Evolutionary conservation across 2,329 filamentous ascomycete species (phyloP), one percentile per base, ranked within the genome.

Genomic region (Claviceps spartinae): DNA sequence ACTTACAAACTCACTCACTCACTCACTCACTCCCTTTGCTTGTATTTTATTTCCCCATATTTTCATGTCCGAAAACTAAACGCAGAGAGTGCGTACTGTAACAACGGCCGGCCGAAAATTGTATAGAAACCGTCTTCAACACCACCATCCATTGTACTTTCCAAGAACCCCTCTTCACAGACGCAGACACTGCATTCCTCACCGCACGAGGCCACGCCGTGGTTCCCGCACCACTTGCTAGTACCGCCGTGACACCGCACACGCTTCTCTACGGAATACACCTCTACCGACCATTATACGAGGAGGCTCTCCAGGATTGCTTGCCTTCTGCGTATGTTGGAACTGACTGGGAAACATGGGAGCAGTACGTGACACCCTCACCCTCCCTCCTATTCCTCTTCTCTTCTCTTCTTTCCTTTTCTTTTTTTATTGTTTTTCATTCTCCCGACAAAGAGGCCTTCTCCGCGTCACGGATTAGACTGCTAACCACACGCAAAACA

Each of bases 221-320:
- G 3, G 67, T 77, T 4, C 67, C 75, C 1, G 68, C 75, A 1
- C 83, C 83, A 0, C 60, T 52, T 0, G 82, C 72, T 0, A 82
- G 79, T 57, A 62, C 71, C 0, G 57, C 71, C 5, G 69, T 86
- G 9, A 69, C 72, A 16, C 47, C 60, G 0, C 59, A 65, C 0
- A 75, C 78, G 0, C 61, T 87, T 1, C 68, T 84, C 2, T 86
- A 78, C 56, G 82, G 78, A 1, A 72, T 85, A 0, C 82, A 85
- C 49, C 71, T 82, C 53, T 80, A 81, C 52, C 69, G 67, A 22
- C 69, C 66, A 40, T 71, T 76, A 42, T 86, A 79, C 48, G 67
- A 74, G 22, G 62, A 69, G 5, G 71, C 79, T 0, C 64, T 86
- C 2, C 58, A 66, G 2, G 60, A 63, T 0, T 56, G 64, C 0